These are phyloP conservation scores for Adenanthera pavonina DNA, from an alignment of 306 rosid genomes.

Conservation along the genomic window DNA sequence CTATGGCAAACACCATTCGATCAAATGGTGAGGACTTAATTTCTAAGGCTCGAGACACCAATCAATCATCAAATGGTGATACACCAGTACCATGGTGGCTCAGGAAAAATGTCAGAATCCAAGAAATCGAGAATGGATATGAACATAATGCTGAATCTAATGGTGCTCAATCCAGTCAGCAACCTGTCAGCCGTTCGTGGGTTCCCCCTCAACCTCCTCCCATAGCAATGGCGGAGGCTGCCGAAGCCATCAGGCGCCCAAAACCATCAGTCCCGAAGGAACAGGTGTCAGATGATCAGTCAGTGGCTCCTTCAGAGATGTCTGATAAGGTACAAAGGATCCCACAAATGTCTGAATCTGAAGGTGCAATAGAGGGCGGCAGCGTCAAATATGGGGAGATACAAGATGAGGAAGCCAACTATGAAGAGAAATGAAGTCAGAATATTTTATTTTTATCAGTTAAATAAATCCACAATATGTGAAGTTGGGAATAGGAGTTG, in stretches of 20 bases:
- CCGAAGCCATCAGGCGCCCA: slow-evolving; percentile 92
- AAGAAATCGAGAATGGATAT: slow-evolving; percentile 64
- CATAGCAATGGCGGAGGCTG: slow-evolving; percentile 80
- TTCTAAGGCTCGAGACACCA: slow-evolving; percentile 50
- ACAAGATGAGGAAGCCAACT: slow-evolving; percentile 43
- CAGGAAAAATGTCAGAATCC: slow-evolving; percentile 65
- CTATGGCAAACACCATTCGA: slow-evolving; percentile 49
- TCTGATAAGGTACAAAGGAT: slow-evolving; percentile 57
- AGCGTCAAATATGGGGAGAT: slow-evolving; percentile 55
- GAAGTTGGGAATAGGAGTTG: slow-evolving; percentile 21
- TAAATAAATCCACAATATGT: slow-evolving; percentile 10
- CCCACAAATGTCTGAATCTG: slow-evolving; percentile 60
- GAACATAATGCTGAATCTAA: slow-evolving; percentile 56
- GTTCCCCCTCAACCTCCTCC: slow-evolving; percentile 99
- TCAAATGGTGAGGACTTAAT: slow-evolving; percentile 49
- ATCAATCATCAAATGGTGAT: slow-evolving; percentile 57
- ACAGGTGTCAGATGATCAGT: slow-evolving; percentile 53
- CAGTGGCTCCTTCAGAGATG: slow-evolving; percentile 50
- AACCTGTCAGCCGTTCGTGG: slow-evolving; percentile 68
- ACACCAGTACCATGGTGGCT: slow-evolving; percentile 75
- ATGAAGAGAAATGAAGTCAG: slow-evolving; percentile 40
- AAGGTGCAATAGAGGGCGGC: slow-evolving; percentile 53
- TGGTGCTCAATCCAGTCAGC: slow-evolving; percentile 52
- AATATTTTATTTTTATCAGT: neutral
- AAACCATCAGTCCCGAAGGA: slow-evolving; percentile 68